These are phyloP conservation scores for Hymenoscyphus fraxineus DNA, from an alignment of 2,329 filamentous ascomycete species.

Conservation along the genomic window DNA sequence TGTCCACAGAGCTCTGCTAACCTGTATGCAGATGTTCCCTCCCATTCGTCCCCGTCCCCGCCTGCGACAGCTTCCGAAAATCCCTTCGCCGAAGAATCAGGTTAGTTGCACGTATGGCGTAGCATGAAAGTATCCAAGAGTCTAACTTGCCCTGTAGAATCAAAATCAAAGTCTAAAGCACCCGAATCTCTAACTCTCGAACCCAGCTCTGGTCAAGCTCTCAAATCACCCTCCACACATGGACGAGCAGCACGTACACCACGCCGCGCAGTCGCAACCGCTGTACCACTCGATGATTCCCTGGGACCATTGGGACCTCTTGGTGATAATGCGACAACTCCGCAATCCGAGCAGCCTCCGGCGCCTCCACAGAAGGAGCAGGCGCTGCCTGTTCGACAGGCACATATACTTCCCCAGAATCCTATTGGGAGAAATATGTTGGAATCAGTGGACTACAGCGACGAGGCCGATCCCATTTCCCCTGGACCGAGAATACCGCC, in stretches of 20 bases:
- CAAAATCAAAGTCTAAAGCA: constrained; percentile 22
- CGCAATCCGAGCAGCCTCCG: constrained; percentile 55
- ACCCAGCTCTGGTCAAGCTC: constrained; percentile 23
- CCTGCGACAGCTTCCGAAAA: constrained; percentile 26
- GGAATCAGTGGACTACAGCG: constrained; percentile 69
- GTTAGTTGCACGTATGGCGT: constrained; percentile 9
- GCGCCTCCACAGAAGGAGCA: constrained; percentile 66
- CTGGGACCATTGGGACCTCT: constrained; percentile 73
- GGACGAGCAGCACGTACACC: constrained; percentile 34
- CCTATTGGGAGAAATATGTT: constrained; percentile 48
- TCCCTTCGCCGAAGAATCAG: constrained; percentile 26
- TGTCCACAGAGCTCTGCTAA: constrained; percentile 14
- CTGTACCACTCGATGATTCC: constrained; percentile 70
- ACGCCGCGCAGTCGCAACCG: constrained; percentile 67
- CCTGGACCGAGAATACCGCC: constrained; percentile 62
- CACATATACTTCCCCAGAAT: constrained; percentile 42
- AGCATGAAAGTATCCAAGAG: not conserved
- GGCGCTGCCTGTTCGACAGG: constrained; percentile 49
- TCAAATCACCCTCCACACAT: constrained; percentile 32
- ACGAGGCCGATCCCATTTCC: constrained; percentile 48
- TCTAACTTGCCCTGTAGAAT: constrained; percentile 17
- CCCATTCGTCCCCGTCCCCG: constrained; percentile 37
- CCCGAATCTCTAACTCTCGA: constrained; percentile 20
- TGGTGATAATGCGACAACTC: constrained; percentile 43
- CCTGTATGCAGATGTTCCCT: constrained; percentile 39